Conservation (phyloP, 1,139 yeast genomes). For the Groenewaldozyma sp. region DNA sequence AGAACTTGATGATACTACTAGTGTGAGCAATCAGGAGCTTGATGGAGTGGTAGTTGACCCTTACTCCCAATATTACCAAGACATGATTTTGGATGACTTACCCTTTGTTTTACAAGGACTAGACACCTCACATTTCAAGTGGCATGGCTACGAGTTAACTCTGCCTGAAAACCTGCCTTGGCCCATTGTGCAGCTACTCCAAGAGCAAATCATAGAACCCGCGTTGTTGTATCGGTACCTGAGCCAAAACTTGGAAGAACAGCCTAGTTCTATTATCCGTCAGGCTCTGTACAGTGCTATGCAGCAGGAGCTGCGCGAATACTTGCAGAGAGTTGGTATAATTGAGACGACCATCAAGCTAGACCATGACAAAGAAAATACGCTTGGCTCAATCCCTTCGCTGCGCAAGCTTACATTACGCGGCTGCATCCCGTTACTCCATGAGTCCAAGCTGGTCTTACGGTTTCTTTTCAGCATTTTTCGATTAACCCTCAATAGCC, state of each 20-base stretch:
- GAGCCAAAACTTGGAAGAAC: slow-evolving; percentile 27
- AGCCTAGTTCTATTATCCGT: slow-evolving; percentile 39
- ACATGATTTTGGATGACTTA: slow-evolving; percentile 45
- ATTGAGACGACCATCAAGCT: slow-evolving; percentile 33
- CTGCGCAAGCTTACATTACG: slow-evolving; percentile 26
- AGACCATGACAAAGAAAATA: slow-evolving; percentile 15
- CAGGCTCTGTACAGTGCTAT: slow-evolving; percentile 57
- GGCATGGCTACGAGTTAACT: slow-evolving; percentile 23
- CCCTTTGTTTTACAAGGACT: slow-evolving; percentile 67
- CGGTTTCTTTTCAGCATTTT: slow-evolving; percentile 43
- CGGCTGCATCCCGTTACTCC: slow-evolving; percentile 38
- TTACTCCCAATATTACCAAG: slow-evolving; percentile 20
- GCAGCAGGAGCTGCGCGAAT: slow-evolving; percentile 43
- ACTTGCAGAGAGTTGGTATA: slow-evolving; percentile 47
- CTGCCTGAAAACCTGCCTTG: slow-evolving; percentile 49
- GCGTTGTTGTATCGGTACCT: slow-evolving; percentile 56
- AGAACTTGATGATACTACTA: no score
- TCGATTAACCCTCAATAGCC: slow-evolving; percentile 29
- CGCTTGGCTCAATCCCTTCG: slow-evolving; percentile 12
- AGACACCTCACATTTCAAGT: slow-evolving; percentile 53
- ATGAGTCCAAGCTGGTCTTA: slow-evolving; percentile 44
- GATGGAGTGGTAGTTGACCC: not conserved
- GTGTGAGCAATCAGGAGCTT: no score
- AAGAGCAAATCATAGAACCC: slow-evolving; percentile 52
- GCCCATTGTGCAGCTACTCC: slow-evolving; percentile 50